Base-by-base conservation (phyloP, 257 asterid genomes). In the Mitragyna speciosa region DNA sequence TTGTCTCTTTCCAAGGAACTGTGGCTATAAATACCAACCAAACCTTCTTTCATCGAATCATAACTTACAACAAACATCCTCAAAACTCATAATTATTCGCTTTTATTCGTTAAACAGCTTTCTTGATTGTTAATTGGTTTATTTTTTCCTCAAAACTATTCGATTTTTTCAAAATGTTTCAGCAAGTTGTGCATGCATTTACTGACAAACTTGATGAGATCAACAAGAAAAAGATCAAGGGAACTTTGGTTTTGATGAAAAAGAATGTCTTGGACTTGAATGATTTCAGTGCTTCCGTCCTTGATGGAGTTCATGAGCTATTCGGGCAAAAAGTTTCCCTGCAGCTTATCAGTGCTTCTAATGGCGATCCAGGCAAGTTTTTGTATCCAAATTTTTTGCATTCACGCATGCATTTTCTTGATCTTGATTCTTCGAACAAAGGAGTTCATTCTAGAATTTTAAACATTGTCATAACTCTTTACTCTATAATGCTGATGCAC, bases 241-340 rank as follows among this genome's bases (percentile, higher is more conserved):
- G 94, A 49, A 88, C 72, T 28, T 86, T 88, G 0, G 90, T 91
- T 59, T 19, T 91, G 82, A 86, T 88, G 94, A 59, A 87, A 72
- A 91, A 88, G 80, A 91, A 86, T 61, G 87, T 87, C 8, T 61
- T 91, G 76, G 96, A 91, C 64, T 84, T 88, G 74, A 84, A 80
- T 28, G 92, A 88, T 67, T 76, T 85, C 10, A 75, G 80, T 39
- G 87, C 88, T 16, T 84, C 89, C 0, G 43, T 87, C 78, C 83
- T 87, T 30, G 92, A 91, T 64, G 61, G 84, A 6, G 41, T 91
- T 68, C 84, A 88, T 54, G 96, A 91, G 67, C 17, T 90, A 14
- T 41, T 91, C n/a, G 91, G 90, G 19, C 78, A 80, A 0, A 85
- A 76, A 12, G 91, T 91, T 4, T 66, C 90, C 43, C 69, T 90